Evolutionary conservation across 2,329 filamentous ascomycete species (phyloP).

Genomic region (Botrytis fragariae): DNA sequence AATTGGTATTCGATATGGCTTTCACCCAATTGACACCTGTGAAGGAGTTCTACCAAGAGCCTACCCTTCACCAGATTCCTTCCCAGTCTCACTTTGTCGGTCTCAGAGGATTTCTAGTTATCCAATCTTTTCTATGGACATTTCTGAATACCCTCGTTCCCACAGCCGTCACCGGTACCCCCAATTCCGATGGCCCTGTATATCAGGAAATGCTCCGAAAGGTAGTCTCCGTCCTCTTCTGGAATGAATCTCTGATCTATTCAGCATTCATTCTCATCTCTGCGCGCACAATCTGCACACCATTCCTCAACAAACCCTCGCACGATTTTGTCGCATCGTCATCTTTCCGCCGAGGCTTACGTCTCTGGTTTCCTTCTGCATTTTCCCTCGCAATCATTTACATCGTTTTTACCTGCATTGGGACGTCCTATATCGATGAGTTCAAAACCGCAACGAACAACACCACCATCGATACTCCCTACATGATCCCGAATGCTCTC

Average conservation of each 20-base stretch:
- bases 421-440: slow-evolving; percentile 40
- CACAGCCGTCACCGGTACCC: slow-evolving; percentile 40
- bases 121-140: slow-evolving; percentile 45
- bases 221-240: slow-evolving; percentile 44
- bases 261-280: slow-evolving; percentile 47
- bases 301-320: slow-evolving; percentile 42
- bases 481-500: slow-evolving; percentile 41
- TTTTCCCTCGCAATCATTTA: slow-evolving; percentile 44
- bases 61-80: slow-evolving; percentile 10
- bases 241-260: slow-evolving; percentile 47
- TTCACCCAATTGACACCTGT: neutral
- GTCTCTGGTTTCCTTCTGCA: slow-evolving; percentile 44
- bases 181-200: slow-evolving; percentile 39
- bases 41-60: slow-evolving; percentile 11
- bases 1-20: neutral
- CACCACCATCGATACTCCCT: slow-evolving; percentile 38
- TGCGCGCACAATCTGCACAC: slow-evolving; percentile 43
- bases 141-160: slow-evolving; percentile 48
- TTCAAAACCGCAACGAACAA: slow-evolving; percentile 43
- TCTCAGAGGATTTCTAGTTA: slow-evolving; percentile 45
- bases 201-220: slow-evolving; percentile 46
- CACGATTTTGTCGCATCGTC: slow-evolving; percentile 41
- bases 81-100: slow-evolving; percentile 39
- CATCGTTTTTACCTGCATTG: slow-evolving; percentile 39
- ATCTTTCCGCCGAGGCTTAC: slow-evolving; percentile 44